Percentiles rank a stretch among this genome's conserved stretches.
Conservation (phyloP, 1,139 yeast species). For the Yamadazyma aaseri region DNA sequence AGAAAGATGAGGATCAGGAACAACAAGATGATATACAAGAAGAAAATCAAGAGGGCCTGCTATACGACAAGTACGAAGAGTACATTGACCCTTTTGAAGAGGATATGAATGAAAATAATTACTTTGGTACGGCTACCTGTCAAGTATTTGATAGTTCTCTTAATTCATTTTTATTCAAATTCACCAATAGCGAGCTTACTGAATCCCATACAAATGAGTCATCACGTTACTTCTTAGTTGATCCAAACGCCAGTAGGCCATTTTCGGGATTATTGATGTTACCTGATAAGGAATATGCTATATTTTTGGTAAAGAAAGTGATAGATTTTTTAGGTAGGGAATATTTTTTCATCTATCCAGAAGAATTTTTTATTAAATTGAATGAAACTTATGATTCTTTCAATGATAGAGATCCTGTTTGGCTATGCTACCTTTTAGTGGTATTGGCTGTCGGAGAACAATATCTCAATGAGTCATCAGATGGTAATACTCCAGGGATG, state of each 20-base stretch:
- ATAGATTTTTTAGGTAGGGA: conserved; percentile 13
- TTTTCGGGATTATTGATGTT: conserved; percentile 13
- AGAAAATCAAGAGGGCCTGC: too few relatives aligned
- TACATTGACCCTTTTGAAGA: conserved; percentile 14
- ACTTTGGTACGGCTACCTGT: conserved; percentile 14
- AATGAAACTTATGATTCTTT: conserved; percentile 10
- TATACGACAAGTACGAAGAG: conserved; percentile 8
- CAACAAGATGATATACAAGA: too few relatives aligned
- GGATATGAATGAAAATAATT: conserved; percentile 6
- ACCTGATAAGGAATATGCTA: conserved; percentile 15
- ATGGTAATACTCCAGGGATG: conserved; percentile 16
- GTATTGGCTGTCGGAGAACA: conserved; percentile 16
- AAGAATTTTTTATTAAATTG: conserved; percentile 9
- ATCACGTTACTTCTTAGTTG: conserved; percentile 10
- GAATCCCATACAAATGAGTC: conserved; percentile 1
- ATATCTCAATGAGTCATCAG: conserved; percentile 13
- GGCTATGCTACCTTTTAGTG: conserved; percentile 13
- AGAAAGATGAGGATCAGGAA: too few relatives aligned
- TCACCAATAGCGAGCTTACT: conserved; percentile 8
- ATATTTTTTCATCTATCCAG: conserved; percentile 12
- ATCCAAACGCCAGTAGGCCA: conserved; percentile 10
- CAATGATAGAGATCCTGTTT: conserved; percentile 11
- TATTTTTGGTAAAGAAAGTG: conserved; percentile 12
- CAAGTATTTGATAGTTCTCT: conserved; percentile 16
- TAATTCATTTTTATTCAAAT: conserved; percentile 12